Percentiles rank a stretch among this genome's conserved stretches.
These are phyloP conservation scores for Parathielavia appendiculata DNA, from an alignment of 495 filamentous ascomycete species.

Conservation along the genomic window DNA sequence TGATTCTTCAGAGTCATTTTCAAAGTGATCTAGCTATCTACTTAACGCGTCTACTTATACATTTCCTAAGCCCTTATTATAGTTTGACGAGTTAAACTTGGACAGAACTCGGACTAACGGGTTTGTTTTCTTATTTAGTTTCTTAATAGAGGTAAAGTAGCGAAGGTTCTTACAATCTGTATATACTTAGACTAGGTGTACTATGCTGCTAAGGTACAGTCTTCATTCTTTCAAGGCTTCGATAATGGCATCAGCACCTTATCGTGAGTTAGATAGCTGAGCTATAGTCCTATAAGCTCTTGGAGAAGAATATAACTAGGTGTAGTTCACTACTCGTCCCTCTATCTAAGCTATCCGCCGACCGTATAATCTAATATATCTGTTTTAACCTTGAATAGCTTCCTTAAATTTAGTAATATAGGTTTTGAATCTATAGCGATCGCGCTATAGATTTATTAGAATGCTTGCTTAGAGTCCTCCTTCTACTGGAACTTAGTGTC, in stretches of 20 bases:
- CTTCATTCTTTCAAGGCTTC: conserved; percentile 5
- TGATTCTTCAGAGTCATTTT: no score
- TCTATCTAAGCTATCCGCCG: conserved; percentile 8
- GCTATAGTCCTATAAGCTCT: background rate
- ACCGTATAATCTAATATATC: conserved; percentile 9
- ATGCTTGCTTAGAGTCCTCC: background rate
- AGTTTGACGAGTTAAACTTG: no score
- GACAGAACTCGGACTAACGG: no score
- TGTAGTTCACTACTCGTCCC: conserved; percentile 2
- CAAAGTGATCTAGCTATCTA: no score
- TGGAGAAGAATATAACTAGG: no score
- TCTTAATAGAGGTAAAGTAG: conserved; percentile 27
- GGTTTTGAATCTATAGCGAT: background rate
- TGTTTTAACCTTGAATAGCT: conserved; percentile 9
- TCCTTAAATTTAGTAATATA: background rate
- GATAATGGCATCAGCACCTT: conserved; percentile 7
- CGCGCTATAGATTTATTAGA: background rate
- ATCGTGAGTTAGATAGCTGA: conserved; percentile 7
- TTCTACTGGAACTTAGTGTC: background rate
- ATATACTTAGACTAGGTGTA: conserved; percentile 1
- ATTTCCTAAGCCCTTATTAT: no score
- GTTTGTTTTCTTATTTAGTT: no score
- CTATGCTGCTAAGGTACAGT: conserved; percentile 7
- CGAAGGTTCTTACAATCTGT: no score
- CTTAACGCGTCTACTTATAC: no score